phyloP scores from a whole-genome alignment of 495 filamentous ascomycete genomes.

The Hypoxylon lenormandii region DNA sequence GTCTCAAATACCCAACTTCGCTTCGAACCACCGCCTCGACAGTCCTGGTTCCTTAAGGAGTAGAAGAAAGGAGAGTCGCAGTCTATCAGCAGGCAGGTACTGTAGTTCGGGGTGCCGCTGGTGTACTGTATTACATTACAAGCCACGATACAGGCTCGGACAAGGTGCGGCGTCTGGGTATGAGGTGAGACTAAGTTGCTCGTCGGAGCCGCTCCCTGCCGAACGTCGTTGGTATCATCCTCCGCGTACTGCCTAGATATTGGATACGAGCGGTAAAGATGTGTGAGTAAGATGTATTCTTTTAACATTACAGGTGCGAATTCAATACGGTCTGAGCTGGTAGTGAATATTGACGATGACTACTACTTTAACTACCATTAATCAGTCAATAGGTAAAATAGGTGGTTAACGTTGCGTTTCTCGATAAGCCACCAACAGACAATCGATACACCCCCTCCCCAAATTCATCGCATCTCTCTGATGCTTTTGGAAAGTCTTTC shows the following conservation, averaged over 20 bases:
- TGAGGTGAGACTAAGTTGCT: conserved; percentile 21
- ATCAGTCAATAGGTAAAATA: too few species aligned
- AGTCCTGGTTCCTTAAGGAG: conserved; percentile 5
- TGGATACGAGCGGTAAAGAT: not conserved
- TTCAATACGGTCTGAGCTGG: too few species aligned
- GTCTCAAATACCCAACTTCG: conserved; percentile 25
- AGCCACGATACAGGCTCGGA: conserved; percentile 8
- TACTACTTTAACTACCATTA: too few species aligned
- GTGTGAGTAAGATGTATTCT: not conserved
- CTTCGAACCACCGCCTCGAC: conserved; percentile 26
- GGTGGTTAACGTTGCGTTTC: not conserved
- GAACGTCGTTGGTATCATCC: conserved; percentile 21
- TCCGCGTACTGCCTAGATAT: conserved; percentile 4
- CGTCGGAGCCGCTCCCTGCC: conserved; percentile 21
- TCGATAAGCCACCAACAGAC: not conserved
- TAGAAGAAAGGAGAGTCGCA: too few species aligned
- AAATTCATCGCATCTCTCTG: not conserved
- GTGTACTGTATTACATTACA: not conserved
- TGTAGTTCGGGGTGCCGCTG: conserved; percentile 1
- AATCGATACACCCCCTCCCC: not conserved
- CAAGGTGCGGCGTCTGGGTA: conserved; percentile 10
- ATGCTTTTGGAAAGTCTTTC: not conserved
- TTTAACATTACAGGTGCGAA: not conserved
- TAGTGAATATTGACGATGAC: too few species aligned
- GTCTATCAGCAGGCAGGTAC: not conserved